Base-by-base conservation (phyloP, 441 rosid species). In the Manihot esculenta region DNA sequence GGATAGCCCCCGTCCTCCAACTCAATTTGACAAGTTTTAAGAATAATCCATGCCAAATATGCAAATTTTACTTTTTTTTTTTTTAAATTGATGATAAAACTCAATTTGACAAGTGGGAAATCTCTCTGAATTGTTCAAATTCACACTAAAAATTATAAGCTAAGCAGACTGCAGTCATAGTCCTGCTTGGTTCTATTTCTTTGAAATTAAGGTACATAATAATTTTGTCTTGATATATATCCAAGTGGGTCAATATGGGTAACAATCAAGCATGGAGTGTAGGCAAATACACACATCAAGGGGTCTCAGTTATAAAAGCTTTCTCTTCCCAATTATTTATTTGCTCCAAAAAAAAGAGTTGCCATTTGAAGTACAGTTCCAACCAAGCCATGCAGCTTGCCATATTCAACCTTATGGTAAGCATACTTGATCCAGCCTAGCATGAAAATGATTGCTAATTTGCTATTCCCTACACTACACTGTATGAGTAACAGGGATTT, bases 381-480 rank as follows among this genome's bases (percentile, higher is more conserved):
- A 75, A 76, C 77, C 74, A 73, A 45, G 77, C 77, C 82, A 80
- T 80, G 82, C 79, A 27, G 76, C 70, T 79, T 69, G 71, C 74
- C 74, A 18, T 51, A 38, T 70, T 61, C 57, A 64, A 30, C 44
- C 67, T 33, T 15, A 26, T 49, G 17, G 72, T 69, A 71, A 44
- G 70, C 57, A 33, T 38, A 75, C 68, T 38, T n/a, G 44, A 66
- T 69, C 82, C 84, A 78, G 79, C 80, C 80, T 74, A 59, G 74
- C 76, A 61, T 80, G 81, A 72, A 76, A 66, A 74, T 53, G 82
- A 83, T 78, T 67, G 66, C 65, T 58, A 2, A 26, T 20, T 68
- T 18, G 45, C 33, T 30, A 30, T 23, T 35, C 55, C 23, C 10
- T 42, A n/a, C 62, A 12, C 60, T 33, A 1, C 7, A 35, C 41